phyloP scores from a whole-genome alignment of 768 basidiomycete genomes.

The Serpula lacrymans region DNA sequence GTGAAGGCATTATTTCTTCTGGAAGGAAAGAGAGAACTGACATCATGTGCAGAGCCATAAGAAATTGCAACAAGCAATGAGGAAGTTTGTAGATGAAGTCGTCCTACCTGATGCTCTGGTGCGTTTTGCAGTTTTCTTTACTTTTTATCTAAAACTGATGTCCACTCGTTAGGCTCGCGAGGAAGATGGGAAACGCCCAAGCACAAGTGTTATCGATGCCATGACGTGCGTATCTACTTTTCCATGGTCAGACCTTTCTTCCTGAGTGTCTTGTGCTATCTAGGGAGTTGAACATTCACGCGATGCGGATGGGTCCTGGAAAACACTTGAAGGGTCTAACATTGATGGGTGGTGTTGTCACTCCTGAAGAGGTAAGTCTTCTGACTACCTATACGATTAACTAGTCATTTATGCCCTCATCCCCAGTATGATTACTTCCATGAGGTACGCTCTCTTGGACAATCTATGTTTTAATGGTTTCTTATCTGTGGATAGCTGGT shows the following conservation, averaged over 20 bases:
- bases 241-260: not conserved
- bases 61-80: conserved; percentile 37
- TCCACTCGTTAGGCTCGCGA: conserved; percentile 39
- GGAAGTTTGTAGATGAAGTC: conserved; percentile 64
- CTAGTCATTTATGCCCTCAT: conserved; percentile 3
- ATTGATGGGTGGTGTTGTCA: conserved; percentile 76
- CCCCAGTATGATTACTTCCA: conserved; percentile 83
- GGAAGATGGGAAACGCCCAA: conserved; percentile 55
- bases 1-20: too few relatives aligned
- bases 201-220: conserved; percentile 47
- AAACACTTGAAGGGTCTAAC: conserved; percentile 81
- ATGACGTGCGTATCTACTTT: conserved; percentile 43
- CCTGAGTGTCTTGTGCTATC: not conserved
- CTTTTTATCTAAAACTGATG: conserved; percentile 16
- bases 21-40: too few relatives aligned
- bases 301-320: conserved; percentile 74
- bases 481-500: conserved; percentile 47
- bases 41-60: conserved; percentile 40
- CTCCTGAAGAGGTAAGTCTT: conserved; percentile 64
- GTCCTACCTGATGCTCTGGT: conserved; percentile 41
- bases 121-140: conserved; percentile 5
- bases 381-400: not conserved
- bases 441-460: conserved; percentile 39
- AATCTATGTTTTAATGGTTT: not conserved
- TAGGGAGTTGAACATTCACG: conserved; percentile 47